Percentiles rank a stretch among this genome's conserved stretches.
phyloP scores from a whole-genome alignment of 2,329 filamentous ascomycete genomes.

The Ascochyta koolunga region DNA sequence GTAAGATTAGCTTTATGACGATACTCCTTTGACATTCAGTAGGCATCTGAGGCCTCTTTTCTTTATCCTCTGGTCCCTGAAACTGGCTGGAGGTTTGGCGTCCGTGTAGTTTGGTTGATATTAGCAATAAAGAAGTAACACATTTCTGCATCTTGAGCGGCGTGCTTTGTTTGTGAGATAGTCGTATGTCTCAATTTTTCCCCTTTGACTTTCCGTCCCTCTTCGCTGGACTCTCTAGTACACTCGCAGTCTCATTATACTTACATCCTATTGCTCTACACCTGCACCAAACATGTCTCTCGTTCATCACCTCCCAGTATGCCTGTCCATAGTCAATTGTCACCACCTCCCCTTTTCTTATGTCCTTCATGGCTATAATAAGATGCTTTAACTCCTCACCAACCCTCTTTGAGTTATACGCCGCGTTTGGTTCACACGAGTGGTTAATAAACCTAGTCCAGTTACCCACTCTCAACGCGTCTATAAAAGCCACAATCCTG shows the following conservation, averaged over 20 bases:
- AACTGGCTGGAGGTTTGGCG: constrained; percentile 20
- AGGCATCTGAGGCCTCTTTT: constrained; percentile 25
- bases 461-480: not conserved
- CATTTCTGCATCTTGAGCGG: not conserved
- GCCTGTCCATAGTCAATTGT: not conserved
- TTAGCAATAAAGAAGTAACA: constrained; percentile 27
- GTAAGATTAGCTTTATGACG: constrained; percentile 34
- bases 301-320: not conserved
- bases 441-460: constrained; percentile 2
- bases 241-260: too few species aligned
- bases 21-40: constrained; percentile 30
- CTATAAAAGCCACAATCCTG: not conserved
- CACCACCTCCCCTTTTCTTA: not conserved
- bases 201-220: not conserved
- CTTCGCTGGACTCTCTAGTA: too few species aligned
- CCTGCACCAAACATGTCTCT: too few species aligned
- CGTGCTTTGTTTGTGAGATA: not conserved
- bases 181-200: not conserved
- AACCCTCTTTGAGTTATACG: not conserved
- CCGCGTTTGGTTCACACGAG: not conserved
- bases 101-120: constrained; percentile 27
- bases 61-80: constrained; percentile 17
- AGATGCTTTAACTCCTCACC: not conserved
- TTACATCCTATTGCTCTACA: too few species aligned
- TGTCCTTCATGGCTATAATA: not conserved